Conservation (phyloP, 495 filamentous ascomycete species). For the Annulohypoxylon moriforme region DNA sequence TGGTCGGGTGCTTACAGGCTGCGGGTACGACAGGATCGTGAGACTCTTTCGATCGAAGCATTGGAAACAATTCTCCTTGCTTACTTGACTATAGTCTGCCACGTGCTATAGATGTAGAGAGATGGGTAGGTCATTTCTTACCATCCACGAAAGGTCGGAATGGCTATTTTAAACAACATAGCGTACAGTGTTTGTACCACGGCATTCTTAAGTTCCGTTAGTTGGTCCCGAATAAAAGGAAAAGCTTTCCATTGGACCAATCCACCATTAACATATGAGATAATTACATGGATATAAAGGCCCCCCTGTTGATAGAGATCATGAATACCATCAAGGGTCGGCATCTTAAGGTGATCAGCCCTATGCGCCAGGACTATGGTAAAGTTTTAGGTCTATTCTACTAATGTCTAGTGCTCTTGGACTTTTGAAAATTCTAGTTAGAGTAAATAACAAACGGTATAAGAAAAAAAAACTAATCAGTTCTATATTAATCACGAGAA, state of each 20-base stretch:
- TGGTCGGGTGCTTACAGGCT: neutral
- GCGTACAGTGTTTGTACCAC: constrained; percentile 12
- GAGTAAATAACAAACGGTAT: constrained; percentile 4
- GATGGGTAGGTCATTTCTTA: constrained; percentile 1
- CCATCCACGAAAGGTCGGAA: constrained; percentile 1
- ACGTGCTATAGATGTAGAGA: constrained; percentile 4
- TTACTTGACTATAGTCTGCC: constrained; percentile 5
- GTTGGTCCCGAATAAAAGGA: constrained; percentile 39
- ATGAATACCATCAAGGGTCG: constrained; percentile 27
- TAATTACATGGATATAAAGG: constrained; percentile 40
- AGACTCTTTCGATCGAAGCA: constrained; percentile 14
- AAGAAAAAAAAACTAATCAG: neutral
- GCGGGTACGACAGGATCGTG: neutral
- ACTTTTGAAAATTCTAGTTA: constrained; percentile 2
- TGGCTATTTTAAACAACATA: constrained; percentile 20
- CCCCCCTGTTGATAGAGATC: constrained; percentile 30
- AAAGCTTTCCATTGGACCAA: constrained; percentile 31
- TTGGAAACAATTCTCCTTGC: neutral
- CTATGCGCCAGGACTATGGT: constrained; percentile 38
- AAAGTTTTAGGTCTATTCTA: constrained; percentile 15
- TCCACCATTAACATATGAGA: constrained; percentile 30
- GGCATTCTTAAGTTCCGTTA: constrained; percentile 15
- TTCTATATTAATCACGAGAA: constrained; percentile 1
- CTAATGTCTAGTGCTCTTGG: constrained; percentile 20
- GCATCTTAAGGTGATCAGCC: constrained; percentile 35